phyloP scores from a whole-genome alignment of 2,329 filamentous ascomycete genomes.

The Acephala macrosclerotiorum region DNA sequence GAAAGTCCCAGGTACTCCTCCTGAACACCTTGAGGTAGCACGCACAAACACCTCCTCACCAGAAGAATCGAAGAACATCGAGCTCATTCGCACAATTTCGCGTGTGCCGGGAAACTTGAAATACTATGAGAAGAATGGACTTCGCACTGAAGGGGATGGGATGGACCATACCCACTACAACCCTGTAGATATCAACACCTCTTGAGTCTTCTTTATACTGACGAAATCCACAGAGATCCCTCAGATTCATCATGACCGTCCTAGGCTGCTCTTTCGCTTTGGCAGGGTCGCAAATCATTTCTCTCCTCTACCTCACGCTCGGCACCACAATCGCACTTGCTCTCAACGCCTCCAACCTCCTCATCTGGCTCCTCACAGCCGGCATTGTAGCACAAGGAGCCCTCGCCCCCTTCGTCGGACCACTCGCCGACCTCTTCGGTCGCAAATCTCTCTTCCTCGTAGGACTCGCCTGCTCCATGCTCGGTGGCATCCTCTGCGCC shows the following conservation, averaged over 20 bases:
- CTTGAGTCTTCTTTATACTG: not conserved
- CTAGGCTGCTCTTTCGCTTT: conserved; percentile 25
- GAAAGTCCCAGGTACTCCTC: not conserved
- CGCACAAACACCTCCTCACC: not conserved
- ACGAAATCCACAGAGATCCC: conserved; percentile 27
- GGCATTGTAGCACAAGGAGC: conserved; percentile 28
- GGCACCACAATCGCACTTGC: conserved; percentile 19
- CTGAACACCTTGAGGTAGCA: not conserved
- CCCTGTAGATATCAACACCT: not conserved
- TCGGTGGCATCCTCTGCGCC: conserved; percentile 29
- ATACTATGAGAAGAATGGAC: conserved; percentile 55
- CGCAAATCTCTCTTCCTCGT: conserved; percentile 28
- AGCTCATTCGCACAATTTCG: not conserved
- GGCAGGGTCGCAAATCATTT: conserved; percentile 23
- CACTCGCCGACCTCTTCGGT: conserved; percentile 33
- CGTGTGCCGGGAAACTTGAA: conserved; percentile 24
- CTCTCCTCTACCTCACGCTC: conserved; percentile 24
- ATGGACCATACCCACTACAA: conserved; percentile 46
- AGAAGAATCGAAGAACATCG: not conserved
- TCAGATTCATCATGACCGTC: conserved; percentile 41
- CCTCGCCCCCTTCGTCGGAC: conserved; percentile 34
- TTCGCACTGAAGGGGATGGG: conserved; percentile 53
- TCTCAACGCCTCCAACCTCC: conserved; percentile 13
- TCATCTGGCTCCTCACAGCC: conserved; percentile 30
- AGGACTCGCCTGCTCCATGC: conserved; percentile 25